Base-by-base conservation (phyloP, 306 rosid genomes). In the Inga leiocalycina region DNA sequence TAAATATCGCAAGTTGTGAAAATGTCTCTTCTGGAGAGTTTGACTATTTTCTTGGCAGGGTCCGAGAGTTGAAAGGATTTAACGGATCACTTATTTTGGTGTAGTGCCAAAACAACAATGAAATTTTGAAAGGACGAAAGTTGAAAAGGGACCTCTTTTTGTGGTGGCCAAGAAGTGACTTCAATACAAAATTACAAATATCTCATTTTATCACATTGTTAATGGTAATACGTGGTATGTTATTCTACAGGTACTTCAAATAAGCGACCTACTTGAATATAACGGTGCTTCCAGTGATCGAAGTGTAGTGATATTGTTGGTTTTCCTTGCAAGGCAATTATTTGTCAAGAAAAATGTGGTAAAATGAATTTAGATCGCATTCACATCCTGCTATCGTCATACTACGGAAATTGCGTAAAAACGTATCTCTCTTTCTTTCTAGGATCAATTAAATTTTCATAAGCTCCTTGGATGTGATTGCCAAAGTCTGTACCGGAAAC, bases 321-420 rank as follows among this genome's bases (percentile, higher is more conserved):
- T 89, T 82, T 93, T 95, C 85, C 96, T 95, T 54, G 97, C 99
- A 72, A 93, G 92, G 49, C 97, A 95, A 82, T 81, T 95, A 82
- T 87, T 92, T 84, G 90, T 88, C 74, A 91, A 93, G 92, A 92
- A 88, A 88, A 95, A 91, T 74, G 81, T 95, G 99, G 99, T 95
- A 93, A 86, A 59, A 48, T 56, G 62, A 78, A 32, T 57, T 59
- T 82, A 70, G 48, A 37, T 73, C 56, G 20, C 77, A 57, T 27
- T 61, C 41, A 37, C 67, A n/a, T 74, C 20, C 56, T 51, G 56
- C 56, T 82, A 68, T 61, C 74, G 34, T 57, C 48, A 8, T 76
- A 27, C 30, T 68, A 79, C n/a, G 48, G 52, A 72, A 73, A 67
- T 84, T 54, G 71, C 34, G 71, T 70, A 48, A 57, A 72, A 10